Evolutionary conservation across 257 asterid species (phyloP), one percentile per base, ranked within the genome.

Genomic region (Datura wrightii): DNA sequence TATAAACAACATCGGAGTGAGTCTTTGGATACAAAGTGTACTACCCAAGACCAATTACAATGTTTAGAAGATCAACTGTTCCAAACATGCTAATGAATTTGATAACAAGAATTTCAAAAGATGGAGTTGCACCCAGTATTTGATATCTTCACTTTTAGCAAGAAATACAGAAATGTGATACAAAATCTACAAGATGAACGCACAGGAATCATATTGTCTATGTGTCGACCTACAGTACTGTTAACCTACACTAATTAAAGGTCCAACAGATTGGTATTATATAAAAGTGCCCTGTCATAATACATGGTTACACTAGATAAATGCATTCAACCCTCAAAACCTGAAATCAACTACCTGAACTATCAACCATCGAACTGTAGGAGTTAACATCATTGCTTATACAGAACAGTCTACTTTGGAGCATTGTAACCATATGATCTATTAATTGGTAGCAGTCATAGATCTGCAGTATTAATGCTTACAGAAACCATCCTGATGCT

Each of bases 251-350:
- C 3, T 8, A 41, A 37, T 7, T 19, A 41, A 69, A 41, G 79
- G 79, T 41, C 79, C 2, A 8, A 69, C 15, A 69, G 54, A 69
- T 41, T 69, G 53, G 79, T 41, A 69, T 67, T 69, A 69, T 69
- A 36, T 39, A 69, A 39, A 69, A 69, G 13, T 16, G 14, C 11
- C 79, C 24, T 8, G 79, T 41, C 54, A 69, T 69, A 69, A 69
- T 69, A 69, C 79, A 41, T 37, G 14, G 36, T 41, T 69, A 69
- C 53, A 41, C 79, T 69, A 41, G 36, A 69, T 16, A 41, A 67
- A 39, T 69, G 6, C 34, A 16, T 66, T 66, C 11, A 37, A 66
- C 76, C 44, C n/a, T 65, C 76, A 37, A 66, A 66, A 15, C 48
- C 46, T 37, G 11, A 36, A 66, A 66, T 66, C 76, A 6, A 11